Base-by-base conservation (phyloP, 2,329 filamentous ascomycete species). In the Calcarisporium arbuscula region DNA sequence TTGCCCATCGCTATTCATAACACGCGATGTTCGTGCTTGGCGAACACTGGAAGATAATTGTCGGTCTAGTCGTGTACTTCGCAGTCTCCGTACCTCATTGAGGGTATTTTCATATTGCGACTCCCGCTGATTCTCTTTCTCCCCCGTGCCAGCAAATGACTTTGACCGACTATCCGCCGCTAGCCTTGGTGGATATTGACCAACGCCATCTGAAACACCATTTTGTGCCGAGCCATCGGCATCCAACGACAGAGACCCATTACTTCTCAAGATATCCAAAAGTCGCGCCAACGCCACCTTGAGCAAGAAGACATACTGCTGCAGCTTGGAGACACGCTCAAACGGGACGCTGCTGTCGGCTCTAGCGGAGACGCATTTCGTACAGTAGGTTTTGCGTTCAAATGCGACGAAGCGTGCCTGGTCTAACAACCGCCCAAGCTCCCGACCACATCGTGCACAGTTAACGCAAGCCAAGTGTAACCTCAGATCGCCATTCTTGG, bases 61-160 rank as follows among this genome's bases (percentile, higher is more conserved):
- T 53, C 94, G 90, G 53, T 98, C 90, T 54, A 96, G 82, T 19
- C 92, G 81, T 16, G 90, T 96, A 42, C 92, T 96, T 45, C 90
- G 80, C 39, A 98, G 64, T 42, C 92, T 77, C 50, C 88, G 82
- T 54, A 98, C 92, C 61, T 98, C 92, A 46, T 92, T 94, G 47
- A 98, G 80, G 30, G 90, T 95, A 62, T 89, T 94, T 64, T 96
- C 90, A 55, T 96, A 92, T 19, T 85, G 87, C 33, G 84, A 86
- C 50, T 80, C 75, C 45, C 79, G 74, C 40, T 73, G 72, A 40
- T 77, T 72, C 32, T 81, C 78, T 36, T 47, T 59, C 28, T 54
- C 58, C 32, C 38, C 70, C 60, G 42, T 74, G 17, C 78, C 82
- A 28, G 76, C 76, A 54, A 82, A 82, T 3, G 82, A 86, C 49